Evolutionary conservation across 2,329 filamentous ascomycete species (phyloP).

Genomic region (Aureobasidium sp.): DNA sequence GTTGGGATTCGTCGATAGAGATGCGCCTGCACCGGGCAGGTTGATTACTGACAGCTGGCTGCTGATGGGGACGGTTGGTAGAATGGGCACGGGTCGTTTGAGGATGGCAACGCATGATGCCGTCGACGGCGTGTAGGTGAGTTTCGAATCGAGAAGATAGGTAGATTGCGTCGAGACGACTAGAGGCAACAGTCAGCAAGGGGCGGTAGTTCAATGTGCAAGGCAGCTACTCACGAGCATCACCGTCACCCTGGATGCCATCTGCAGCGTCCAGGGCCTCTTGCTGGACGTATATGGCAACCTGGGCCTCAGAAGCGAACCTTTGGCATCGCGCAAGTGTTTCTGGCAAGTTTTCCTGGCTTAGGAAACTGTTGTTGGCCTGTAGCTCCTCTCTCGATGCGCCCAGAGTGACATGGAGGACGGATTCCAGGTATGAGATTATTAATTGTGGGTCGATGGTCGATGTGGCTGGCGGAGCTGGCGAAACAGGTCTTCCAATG

Average conservation of each 20-base stretch:
- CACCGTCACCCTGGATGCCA: slow-evolving; percentile 10
- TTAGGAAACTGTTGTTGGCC: slow-evolving; percentile 72
- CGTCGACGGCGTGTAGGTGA: slow-evolving; percentile 71
- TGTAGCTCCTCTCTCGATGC: slow-evolving; percentile 67
- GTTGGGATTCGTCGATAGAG: slow-evolving; percentile 42
- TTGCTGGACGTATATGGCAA: slow-evolving; percentile 86
- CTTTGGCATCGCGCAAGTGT: slow-evolving; percentile 80
- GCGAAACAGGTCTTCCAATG: slow-evolving; percentile 22
- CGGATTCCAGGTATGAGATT: slow-evolving; percentile 39
- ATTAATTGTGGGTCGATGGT: slow-evolving; percentile 38
- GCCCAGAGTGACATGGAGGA: slow-evolving; percentile 41
- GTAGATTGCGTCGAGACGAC: slow-evolving; percentile 34
- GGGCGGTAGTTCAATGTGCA: not conserved
- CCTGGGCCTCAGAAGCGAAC: slow-evolving; percentile 82
- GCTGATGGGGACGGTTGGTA: slow-evolving; percentile 70
- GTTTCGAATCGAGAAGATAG: slow-evolving; percentile 75
- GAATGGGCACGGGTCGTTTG: slow-evolving; percentile 82
- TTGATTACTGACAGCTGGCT: slow-evolving; percentile 91
- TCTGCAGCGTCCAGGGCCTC: slow-evolving; percentile 43
- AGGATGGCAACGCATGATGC: slow-evolving; percentile 79
- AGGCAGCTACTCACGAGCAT: not conserved
- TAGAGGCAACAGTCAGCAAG: not conserved
- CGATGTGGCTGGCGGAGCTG: slow-evolving; percentile 16
- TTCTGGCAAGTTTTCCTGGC: slow-evolving; percentile 61
- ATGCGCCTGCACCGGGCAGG: slow-evolving; percentile 51